These are phyloP conservation scores for Pichia sp. DNA, from an alignment of 1,139 yeast species.

Conservation along the genomic window DNA sequence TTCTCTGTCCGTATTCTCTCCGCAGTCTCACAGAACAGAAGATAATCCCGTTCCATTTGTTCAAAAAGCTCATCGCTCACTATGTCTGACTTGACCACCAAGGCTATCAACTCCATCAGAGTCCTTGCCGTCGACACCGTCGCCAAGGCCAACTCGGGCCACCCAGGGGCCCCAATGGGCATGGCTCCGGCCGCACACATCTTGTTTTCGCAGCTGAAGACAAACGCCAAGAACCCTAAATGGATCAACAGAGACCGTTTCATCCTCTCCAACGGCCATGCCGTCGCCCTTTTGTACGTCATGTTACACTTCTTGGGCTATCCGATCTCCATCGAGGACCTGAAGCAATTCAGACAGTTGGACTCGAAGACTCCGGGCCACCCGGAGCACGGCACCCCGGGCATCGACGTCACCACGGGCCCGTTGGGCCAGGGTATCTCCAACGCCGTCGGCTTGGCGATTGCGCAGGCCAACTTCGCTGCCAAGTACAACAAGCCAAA, in stretches of 20 bases:
- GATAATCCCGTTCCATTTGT: no score
- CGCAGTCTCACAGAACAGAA: no score
- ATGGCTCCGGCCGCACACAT: slow-evolving; percentile 86
- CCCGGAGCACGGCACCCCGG: slow-evolving; percentile 85
- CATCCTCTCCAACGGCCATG: slow-evolving; percentile 95
- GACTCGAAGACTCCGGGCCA: slow-evolving; percentile 95
- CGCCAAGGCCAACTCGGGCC: slow-evolving; percentile 91
- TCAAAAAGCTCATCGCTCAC: not conserved
- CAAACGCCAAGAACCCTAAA: slow-evolving; percentile 85
- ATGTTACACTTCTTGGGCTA: slow-evolving; percentile 84
- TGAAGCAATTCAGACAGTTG: slow-evolving; percentile 87
- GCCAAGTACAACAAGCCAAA: slow-evolving; percentile 93
- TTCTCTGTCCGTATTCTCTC: no score
- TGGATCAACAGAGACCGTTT: slow-evolving; percentile 97
- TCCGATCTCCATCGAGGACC: slow-evolving; percentile 77
- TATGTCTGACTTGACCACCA: slow-evolving; percentile 33
- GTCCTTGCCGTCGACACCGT: slow-evolving; percentile 84
- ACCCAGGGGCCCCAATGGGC: slow-evolving; percentile 99
- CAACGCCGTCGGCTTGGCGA: slow-evolving; percentile 95
- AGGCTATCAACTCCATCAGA: slow-evolving; percentile 87
- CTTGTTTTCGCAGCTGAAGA: slow-evolving; percentile 72
- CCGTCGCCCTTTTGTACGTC: slow-evolving; percentile 86
- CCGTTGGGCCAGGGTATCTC: slow-evolving; percentile 98
- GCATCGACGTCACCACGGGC: slow-evolving; percentile 97
- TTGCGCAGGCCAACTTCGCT: slow-evolving; percentile 89